Evolutionary conservation across 768 basidiomycete genomes (phyloP).

Genomic region (Phlegmacium glaucopus): DNA sequence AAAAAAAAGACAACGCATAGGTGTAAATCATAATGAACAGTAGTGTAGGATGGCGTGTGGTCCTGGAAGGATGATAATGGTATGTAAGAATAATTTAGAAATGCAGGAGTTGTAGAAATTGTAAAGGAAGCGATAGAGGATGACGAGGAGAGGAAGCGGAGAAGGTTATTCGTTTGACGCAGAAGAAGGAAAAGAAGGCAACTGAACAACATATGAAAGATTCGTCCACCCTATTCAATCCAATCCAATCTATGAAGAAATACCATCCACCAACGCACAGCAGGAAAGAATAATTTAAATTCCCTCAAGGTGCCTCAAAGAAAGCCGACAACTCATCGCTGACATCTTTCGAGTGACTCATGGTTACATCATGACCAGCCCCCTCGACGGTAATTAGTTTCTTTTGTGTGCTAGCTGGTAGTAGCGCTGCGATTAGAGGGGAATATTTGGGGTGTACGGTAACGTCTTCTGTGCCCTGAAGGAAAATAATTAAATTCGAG

Average conservation of each 20-base stretch:
- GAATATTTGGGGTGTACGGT: conserved; percentile 58
- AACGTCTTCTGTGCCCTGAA: conserved; percentile 55
- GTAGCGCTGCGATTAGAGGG: conserved; percentile 36
- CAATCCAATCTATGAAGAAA: neutral
- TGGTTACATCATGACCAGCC: conserved; percentile 50
- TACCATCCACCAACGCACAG: too few relatives aligned
- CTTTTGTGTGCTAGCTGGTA: conserved; percentile 36
- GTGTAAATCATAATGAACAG: neutral
- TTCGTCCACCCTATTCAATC: neutral
- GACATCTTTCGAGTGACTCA: conserved; percentile 38
- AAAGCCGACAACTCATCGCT: conserved; percentile 30
- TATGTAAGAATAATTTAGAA: neutral
- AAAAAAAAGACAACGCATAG: too few relatives aligned
- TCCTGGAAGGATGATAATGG: neutral
- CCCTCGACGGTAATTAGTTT: conserved; percentile 46
- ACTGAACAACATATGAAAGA: neutral
- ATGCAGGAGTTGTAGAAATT: neutral
- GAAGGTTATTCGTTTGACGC: neutral
- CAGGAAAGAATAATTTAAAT: neutral
- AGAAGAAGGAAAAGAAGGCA: neutral
- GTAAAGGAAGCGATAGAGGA: neutral
- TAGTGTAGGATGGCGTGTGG: neutral
- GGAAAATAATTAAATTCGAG: conserved; percentile 2
- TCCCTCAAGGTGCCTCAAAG: neutral
- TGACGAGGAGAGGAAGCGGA: neutral